Percentiles rank a stretch among this genome's conserved stretches.
Conservation (phyloP, 139 green algal species). For the Bryopsis sp. region DNA sequence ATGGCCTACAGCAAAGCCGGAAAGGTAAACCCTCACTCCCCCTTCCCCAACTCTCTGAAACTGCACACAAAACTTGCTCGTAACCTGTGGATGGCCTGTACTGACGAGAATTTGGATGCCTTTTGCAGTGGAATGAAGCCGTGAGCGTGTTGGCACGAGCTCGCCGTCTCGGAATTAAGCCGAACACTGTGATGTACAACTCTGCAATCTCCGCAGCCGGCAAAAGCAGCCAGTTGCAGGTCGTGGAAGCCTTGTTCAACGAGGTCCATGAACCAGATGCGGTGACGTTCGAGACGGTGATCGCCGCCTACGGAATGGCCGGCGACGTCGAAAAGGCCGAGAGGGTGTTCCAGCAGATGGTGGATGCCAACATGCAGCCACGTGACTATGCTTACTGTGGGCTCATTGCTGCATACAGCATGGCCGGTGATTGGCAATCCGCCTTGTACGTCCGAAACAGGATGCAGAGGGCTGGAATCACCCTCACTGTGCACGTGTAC, state of each 20-base stretch:
- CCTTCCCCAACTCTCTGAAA: too few species aligned
- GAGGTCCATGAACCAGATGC: constrained; percentile 40
- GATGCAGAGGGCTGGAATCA: neutral
- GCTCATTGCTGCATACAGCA: constrained; percentile 58
- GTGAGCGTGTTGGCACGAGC: constrained; percentile 53
- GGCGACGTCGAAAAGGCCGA: constrained; percentile 46
- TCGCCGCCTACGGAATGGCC: constrained; percentile 63
- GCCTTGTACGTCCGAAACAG: constrained; percentile 38
- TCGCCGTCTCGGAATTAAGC: constrained; percentile 34
- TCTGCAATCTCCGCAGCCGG: constrained; percentile 68
- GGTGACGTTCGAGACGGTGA: constrained; percentile 66
- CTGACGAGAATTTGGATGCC: too few species aligned
- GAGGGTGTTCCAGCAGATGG: constrained; percentile 30
- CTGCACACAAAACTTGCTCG: too few species aligned
- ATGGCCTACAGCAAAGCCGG: constrained; percentile 68
- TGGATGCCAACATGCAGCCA: constrained; percentile 26
- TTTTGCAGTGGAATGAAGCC: constrained; percentile 55
- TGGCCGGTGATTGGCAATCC: constrained; percentile 46
- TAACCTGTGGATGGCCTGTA: too few species aligned
- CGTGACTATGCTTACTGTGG: constrained; percentile 72
- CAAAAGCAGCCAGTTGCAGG: constrained; percentile 50
- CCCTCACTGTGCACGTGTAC: constrained; percentile 62
- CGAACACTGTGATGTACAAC: constrained; percentile 72
- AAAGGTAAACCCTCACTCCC: too few species aligned
- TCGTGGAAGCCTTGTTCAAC: constrained; percentile 55